phyloP scores from a whole-genome alignment of 805 yeast genomes.

The Ascoidea tarda region DNA sequence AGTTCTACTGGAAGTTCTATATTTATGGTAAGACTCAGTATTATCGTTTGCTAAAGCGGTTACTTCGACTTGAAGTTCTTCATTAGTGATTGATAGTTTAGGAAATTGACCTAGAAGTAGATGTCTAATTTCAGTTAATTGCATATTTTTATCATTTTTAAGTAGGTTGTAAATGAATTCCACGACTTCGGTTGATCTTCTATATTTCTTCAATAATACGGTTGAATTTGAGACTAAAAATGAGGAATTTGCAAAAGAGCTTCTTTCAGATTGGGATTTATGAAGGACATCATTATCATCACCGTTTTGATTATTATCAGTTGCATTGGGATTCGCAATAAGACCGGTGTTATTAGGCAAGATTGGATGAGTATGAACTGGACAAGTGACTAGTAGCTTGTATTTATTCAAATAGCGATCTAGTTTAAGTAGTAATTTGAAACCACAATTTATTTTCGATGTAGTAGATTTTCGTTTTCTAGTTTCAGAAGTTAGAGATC shows the following conservation, averaged over 20 bases:
- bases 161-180: slow-evolving; percentile 2
- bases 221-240: background rate
- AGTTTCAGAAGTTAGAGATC: background rate
- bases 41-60: background rate
- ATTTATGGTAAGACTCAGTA: background rate
- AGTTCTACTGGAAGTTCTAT: background rate
- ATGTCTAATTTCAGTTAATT: background rate
- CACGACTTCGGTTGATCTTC: slow-evolving; percentile 1
- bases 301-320: background rate
- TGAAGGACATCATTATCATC: background rate
- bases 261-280: background rate
- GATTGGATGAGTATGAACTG: slow-evolving; percentile 7
- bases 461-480: background rate
- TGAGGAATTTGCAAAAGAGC: background rate
- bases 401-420: slow-evolving; percentile 2
- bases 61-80: slow-evolving; percentile 1
- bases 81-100: background rate
- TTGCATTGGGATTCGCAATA: background rate
- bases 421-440: slow-evolving; percentile 4
- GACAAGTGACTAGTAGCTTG: slow-evolving; percentile 4
- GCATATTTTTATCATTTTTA: background rate
- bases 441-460: slow-evolving; percentile 3
- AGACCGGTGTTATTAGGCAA: background rate
- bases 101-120: slow-evolving; percentile 2
- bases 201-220: background rate